These are phyloP conservation scores for Mortierella sp. DNA, from an alignment of 371 early-diverging fungal genomes.

Conservation along the genomic window DNA sequence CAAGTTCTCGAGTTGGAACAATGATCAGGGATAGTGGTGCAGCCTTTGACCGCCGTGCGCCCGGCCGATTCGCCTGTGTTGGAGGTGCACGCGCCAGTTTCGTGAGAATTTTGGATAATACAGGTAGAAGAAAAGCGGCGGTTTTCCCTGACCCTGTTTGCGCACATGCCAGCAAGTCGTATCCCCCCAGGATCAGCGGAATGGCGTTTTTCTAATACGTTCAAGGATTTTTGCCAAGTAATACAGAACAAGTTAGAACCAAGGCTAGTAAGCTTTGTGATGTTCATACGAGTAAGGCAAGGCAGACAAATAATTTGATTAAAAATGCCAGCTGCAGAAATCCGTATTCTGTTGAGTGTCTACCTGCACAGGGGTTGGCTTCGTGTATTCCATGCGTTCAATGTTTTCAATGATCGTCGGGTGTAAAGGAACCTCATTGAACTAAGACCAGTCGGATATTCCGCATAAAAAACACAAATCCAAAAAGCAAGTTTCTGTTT, in stretches of 20 bases:
- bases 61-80: constrained; percentile 18
- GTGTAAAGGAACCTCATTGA: constrained; percentile 61
- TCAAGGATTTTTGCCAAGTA: no score
- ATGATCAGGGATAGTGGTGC: constrained; percentile 57
- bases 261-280: no score
- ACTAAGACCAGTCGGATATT: constrained; percentile 37
- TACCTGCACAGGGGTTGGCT: constrained; percentile 79
- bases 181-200: constrained; percentile 70
- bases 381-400: constrained; percentile 63
- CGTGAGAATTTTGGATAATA: constrained; percentile 34
- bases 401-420: constrained; percentile 69
- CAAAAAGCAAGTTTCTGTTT: no score
- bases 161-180: constrained; percentile 82
- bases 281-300: no score
- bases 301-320: no score
- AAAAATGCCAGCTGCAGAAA: no score
- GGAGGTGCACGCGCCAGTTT: constrained; percentile 14
- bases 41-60: constrained; percentile 25
- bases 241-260: no score
- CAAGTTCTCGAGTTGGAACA: constrained; percentile 72
- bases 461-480: no score
- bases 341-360: not conserved
- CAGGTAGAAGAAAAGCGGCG: constrained; percentile 76
- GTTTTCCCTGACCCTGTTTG: constrained; percentile 88
- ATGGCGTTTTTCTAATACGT: constrained; percentile 68